Evolutionary conservation across 129 eudicot genomes (phyloP).

Genomic region (Escallonia rubra): DNA sequence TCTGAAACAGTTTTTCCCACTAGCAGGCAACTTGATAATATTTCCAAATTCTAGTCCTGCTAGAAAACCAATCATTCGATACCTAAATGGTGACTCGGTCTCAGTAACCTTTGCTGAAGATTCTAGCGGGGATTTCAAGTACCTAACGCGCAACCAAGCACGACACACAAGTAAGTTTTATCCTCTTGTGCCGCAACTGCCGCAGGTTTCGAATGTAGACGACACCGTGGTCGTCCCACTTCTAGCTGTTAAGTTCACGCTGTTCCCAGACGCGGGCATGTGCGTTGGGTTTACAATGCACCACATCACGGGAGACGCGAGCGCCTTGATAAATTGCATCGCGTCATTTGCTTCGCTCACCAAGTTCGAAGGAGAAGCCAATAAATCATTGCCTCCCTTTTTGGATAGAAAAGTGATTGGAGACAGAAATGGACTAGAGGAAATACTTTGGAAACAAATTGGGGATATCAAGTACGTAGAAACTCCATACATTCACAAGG

Average conservation of each 20-base stretch:
- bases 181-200: constrained; percentile 14
- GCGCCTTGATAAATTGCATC: constrained; percentile 11
- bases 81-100: constrained; percentile 22
- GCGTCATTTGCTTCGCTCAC: constrained; percentile 16
- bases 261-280: constrained; percentile 16
- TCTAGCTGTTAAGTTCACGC: constrained; percentile 23
- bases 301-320: constrained; percentile 19
- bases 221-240: constrained; percentile 3
- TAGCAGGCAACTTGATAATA: constrained; percentile 13
- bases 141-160: not conserved
- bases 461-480: too few species aligned
- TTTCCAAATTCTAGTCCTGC: not conserved
- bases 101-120: constrained; percentile 21
- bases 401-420: constrained; percentile 19
- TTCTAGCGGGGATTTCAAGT: not conserved
- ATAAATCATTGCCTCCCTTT: not conserved
- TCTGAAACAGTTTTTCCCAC: constrained; percentile 8
- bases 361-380: not conserved
- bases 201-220: not conserved
- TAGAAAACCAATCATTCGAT: not conserved
- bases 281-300: constrained; percentile 15
- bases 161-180: constrained; percentile 4
- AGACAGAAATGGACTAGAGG: constrained; percentile 9
- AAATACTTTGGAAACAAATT: constrained; percentile 2
- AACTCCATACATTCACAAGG: not conserved